Evolutionary conservation across 352 stramenopile species (phyloP).

Genomic region (Pythium rishiriense): DNA sequence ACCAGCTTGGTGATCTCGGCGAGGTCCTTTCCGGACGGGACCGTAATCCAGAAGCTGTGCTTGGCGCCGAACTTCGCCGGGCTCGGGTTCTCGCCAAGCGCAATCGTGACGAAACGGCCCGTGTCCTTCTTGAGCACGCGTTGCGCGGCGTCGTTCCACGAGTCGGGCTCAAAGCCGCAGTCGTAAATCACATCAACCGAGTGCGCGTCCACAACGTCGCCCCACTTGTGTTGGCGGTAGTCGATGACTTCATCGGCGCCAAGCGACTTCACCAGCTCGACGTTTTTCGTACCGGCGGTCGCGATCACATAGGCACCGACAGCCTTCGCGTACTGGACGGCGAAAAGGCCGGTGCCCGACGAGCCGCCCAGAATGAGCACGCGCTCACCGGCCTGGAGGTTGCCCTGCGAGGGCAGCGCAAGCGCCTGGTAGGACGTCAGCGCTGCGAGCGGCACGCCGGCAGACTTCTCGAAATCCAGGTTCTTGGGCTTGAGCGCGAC

Average conservation of each 20-base stretch:
- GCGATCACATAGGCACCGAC: constrained; percentile 26
- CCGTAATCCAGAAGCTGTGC: constrained; percentile 23
- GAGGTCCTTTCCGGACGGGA: constrained; percentile 33
- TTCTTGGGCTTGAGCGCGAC: constrained; percentile 47
- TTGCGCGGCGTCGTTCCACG: constrained; percentile 40
- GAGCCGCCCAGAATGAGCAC: constrained; percentile 50
- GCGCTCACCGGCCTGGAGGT: constrained; percentile 40
- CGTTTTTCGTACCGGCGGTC: constrained; percentile 38
- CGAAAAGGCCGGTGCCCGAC: constrained; percentile 39
- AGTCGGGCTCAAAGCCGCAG: constrained; percentile 27
- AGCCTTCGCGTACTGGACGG: constrained; percentile 46
- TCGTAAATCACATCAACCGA: constrained; percentile 31
- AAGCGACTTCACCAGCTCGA: constrained; percentile 34
- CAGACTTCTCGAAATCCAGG: constrained; percentile 43
- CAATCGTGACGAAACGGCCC: constrained; percentile 44
- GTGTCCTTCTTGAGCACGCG: constrained; percentile 41
- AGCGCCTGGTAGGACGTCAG: constrained; percentile 46
- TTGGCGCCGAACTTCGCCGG: constrained; percentile 55
- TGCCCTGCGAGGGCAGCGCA: constrained; percentile 23
- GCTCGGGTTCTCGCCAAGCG: constrained; percentile 33
- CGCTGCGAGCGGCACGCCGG: constrained; percentile 32
- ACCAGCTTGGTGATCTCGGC: constrained; percentile 42
- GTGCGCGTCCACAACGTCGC: constrained; percentile 22
- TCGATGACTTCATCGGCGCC: constrained; percentile 47
- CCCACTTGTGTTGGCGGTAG: constrained; percentile 42